Evolutionary conservation across 2,329 filamentous ascomycete genomes (phyloP), one percentile per base, ranked within the genome.

Genomic region (Huntiella decipiens): DNA sequence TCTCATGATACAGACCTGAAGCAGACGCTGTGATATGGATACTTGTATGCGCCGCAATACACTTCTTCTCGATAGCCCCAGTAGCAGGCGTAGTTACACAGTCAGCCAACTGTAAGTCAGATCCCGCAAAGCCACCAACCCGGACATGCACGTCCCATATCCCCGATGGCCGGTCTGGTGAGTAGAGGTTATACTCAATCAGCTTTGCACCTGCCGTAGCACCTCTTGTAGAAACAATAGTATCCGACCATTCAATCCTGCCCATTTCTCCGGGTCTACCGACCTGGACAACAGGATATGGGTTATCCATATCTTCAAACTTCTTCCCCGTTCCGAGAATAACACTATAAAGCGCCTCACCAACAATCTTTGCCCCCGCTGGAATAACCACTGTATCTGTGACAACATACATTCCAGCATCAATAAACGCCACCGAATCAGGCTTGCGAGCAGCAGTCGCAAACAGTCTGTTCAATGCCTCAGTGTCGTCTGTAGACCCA

Each of bases 141-240:
- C 82, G 77, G 56, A 81, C 73, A 60, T 88, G 82, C 8, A 80
- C 73, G 56, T 87, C 82, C 82, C 82, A 88, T 60, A 80, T 67
- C 4, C 73, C 75, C 5, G 63, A 63, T 11, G 67, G 66, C 45
- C 53, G 37, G 4, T 55, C 55, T 3, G 60, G 54, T 12, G 66
- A 66, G 43, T 66, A 68, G 12, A 86, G 63, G 56, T 87, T 87
- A 66, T 77, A 86, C 56, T 87, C 69, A 48, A 86, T 73, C 5
- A 86, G 62, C 5, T 79, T 66, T 1, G 81, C 82, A 4, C 82
- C 82, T 1, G 74, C 67, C 5, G 76, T 67, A 19, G 76, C 61
- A 1, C 81, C 82, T 47, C 73, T 67, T 0, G 79, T 83, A 46
- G 74, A 75, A 11, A 87, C 66, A 42, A 87, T 70, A 54, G 82